phyloP scores from a whole-genome alignment of 2,329 filamentous ascomycete species.

The Pestalotiopsis sp. region DNA sequence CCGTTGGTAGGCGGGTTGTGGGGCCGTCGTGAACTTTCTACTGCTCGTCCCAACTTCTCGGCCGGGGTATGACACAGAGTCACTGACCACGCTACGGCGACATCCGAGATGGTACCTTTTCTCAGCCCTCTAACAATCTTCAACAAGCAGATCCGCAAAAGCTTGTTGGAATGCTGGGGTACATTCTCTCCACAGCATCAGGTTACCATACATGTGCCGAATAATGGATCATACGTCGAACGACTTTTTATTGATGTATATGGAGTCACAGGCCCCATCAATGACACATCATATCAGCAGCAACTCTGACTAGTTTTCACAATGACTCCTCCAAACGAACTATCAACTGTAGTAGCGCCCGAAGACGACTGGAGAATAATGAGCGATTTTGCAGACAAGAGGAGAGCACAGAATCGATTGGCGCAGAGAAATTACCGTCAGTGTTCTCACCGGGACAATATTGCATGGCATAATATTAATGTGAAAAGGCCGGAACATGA shows the following conservation, averaged over 20 bases:
- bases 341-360: neutral
- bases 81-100: neutral
- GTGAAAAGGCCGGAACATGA: neutral
- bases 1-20: neutral
- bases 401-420: conserved; percentile 1
- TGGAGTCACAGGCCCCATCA: neutral
- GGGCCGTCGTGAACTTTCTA: neutral
- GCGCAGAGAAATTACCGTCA: conserved; percentile 1
- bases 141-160: neutral
- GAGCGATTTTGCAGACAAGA: conserved; percentile 5
- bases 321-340: conserved; percentile 1
- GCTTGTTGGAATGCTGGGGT: neutral
- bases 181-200: neutral
- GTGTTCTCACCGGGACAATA: neutral
- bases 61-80: neutral
- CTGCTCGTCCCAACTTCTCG: neutral
- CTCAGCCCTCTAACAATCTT: conserved; percentile 2
- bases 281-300: neutral
- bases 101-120: neutral
- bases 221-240: neutral
- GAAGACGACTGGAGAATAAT: conserved; percentile 6
- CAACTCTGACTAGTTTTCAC: neutral
- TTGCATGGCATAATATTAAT: neutral
- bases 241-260: neutral
- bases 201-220: neutral